Percentiles rank a stretch among this genome's conserved stretches.
These are phyloP conservation scores for Bocquillonia castaneifolia DNA, from an alignment of 441 rosid genomes.

Conservation along the genomic window DNA sequence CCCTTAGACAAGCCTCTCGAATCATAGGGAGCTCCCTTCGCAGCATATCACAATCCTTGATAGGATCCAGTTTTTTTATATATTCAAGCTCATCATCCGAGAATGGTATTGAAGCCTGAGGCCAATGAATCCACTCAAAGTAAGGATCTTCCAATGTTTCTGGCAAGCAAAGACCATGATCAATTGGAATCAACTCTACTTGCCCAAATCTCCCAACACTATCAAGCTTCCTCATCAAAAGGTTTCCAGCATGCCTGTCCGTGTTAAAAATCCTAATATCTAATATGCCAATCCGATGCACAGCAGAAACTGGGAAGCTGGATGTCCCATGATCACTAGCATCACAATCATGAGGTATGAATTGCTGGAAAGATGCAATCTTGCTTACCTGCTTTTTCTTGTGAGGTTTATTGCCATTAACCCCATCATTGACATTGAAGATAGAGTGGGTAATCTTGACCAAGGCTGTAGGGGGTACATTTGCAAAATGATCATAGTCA, in stretches of 20 bases:
- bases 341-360: conserved; percentile 48
- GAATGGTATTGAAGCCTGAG: conserved; percentile 52
- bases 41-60: conserved; percentile 39
- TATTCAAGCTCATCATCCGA: conserved; percentile 47
- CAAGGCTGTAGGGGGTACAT: conserved; percentile 50
- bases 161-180: conserved; percentile 55
- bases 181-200: conserved; percentile 48
- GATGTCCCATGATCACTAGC: conserved; percentile 54
- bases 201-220: conserved; percentile 40
- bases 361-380: conserved; percentile 53
- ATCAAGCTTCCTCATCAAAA: conserved; percentile 44
- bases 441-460: conserved; percentile 49
- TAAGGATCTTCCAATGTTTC: conserved; percentile 53
- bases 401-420: conserved; percentile 33
- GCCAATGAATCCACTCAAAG: conserved; percentile 61
- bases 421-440: conserved; percentile 45
- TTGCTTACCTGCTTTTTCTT: conserved; percentile 44
- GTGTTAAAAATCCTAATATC: conserved; percentile 48
- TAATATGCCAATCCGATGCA: conserved; percentile 49
- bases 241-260: conserved; percentile 56
- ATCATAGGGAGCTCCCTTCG: conserved; percentile 44
- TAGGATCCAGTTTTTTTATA: conserved; percentile 35
- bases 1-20: conserved; percentile 44
- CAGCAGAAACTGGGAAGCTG: conserved; percentile 47
- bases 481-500: conserved; percentile 40